Base-by-base conservation (phyloP, 192 early-diverging fungal species). In the Allomyces javanicus region DNA sequence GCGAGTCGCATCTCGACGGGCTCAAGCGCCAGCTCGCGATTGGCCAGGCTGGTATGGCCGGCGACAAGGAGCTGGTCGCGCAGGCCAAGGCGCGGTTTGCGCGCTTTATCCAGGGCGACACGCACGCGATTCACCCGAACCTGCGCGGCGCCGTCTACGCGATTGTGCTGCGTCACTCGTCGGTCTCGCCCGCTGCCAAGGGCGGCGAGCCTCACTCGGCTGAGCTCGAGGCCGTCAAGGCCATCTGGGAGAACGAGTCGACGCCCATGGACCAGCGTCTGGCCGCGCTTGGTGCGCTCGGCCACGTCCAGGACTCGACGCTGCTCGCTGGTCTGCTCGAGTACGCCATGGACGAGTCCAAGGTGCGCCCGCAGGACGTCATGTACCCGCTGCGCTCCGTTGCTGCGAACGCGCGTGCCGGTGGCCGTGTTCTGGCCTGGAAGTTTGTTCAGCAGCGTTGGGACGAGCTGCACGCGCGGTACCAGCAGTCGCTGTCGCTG, bases 1-100 rank as follows among this genome's bases (percentile, higher is more conserved):
- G 65, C 6, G 89, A 93, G 50, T 75, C 77, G 40, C 75, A 86
- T 61, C 70, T 84, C 1, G 73, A 76, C 0, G 71, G 74, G 14
- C 72, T 84, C n/a, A 76, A 86, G 65, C 83, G 89, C 24, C 74
- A 76, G 0, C 78, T 85, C 9, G 81, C 82, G 19, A 78, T 91
- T n/a, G 71, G 70, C 10, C 74, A 75, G 23, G 85, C 88, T 0
- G 88, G 78, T 21, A 65, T 68, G 64, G 78, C 81, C 4, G 80
- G 77, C 45, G 83, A 91, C 67, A 62, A 74, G 26, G 62, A 23
- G 1, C 77, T 80, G 0, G 72, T 88, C 23, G 71, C 69, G 5
- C 76, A 84, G 55, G 78, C 83, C 24, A 71, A 77, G 43, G 62
- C 45, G 45, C 73, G 82, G 21, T 91, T 90, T 70, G 66, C 69